phyloP scores from a whole-genome alignment of 2,329 filamentous ascomycete genomes.

The Beauveria brongniartii region DNA sequence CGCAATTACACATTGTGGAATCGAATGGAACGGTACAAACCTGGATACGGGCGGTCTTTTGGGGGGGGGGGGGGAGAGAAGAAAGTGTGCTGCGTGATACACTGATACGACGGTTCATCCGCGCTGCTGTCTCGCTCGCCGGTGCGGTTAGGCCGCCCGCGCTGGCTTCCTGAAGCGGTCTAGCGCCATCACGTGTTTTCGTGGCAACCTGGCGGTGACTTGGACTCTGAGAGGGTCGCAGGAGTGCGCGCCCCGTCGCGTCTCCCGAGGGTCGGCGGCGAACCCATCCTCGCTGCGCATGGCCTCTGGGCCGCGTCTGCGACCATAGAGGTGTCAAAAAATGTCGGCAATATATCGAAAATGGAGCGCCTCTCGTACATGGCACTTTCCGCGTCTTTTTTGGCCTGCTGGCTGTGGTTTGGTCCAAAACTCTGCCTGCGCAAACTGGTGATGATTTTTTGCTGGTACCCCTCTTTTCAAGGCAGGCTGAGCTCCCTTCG shows the following conservation, averaged over 20 bases:
- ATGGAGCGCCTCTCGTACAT: neutral
- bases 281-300: slow-evolving; percentile 26
- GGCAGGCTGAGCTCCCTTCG: neutral
- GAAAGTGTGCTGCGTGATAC: neutral
- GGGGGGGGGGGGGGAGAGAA: neutral
- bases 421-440: slow-evolving; percentile 8
- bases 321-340: slow-evolving; percentile 22
- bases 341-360: slow-evolving; percentile 11
- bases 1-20: neutral
- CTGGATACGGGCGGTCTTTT: neutral
- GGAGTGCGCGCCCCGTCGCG: slow-evolving; percentile 35
- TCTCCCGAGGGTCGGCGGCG: slow-evolving; percentile 33
- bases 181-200: slow-evolving; percentile 33
- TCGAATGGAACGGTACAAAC: neutral
- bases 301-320: neutral
- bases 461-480: slow-evolving; percentile 2
- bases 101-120: neutral
- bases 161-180: neutral
- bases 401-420: slow-evolving; percentile 16
- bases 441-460: slow-evolving; percentile 8
- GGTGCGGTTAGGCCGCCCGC: neutral
- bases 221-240: slow-evolving; percentile 25
- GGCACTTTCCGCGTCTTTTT: slow-evolving; percentile 19
- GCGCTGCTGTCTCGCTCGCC: slow-evolving; percentile 2
- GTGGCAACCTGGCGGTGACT: slow-evolving; percentile 31